Evolutionary conservation across 1,284 basidiomycete species (phyloP).

Genomic region (Tilletia horrida): DNA sequence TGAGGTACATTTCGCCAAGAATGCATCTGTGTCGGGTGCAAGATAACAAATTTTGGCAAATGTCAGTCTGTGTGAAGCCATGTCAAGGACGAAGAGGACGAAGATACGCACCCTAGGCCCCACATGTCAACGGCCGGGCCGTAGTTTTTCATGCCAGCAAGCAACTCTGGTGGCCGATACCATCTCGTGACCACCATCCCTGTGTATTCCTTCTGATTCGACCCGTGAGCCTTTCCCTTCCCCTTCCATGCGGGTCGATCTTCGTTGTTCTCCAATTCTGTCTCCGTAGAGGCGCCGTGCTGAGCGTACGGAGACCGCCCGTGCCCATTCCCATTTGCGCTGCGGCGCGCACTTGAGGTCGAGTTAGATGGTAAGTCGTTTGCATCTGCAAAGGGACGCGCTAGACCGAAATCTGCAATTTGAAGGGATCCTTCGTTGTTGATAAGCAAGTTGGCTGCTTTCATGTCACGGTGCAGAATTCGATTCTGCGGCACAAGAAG

Average conservation of each 20-base stretch:
- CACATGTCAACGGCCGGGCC: conserved; percentile 94
- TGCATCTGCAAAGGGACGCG: conserved; percentile 61
- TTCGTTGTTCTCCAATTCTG: neutral
- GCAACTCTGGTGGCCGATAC: conserved; percentile 93
- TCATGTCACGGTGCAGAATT: conserved; percentile 96
- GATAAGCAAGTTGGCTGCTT: conserved; percentile 94
- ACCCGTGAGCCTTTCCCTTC: neutral
- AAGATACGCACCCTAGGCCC: conserved; percentile 82
- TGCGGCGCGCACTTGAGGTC: neutral
- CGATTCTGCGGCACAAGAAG: conserved; percentile 66
- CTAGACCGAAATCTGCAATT: conserved; percentile 93
- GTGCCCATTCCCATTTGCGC: neutral
- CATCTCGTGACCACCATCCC: conserved; percentile 98
- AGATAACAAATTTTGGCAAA: conserved; percentile 11
- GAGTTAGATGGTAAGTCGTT: neutral
- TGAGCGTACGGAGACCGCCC: neutral
- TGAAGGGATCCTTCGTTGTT: conserved; percentile 62
- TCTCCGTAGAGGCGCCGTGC: neutral
- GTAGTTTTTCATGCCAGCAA: conserved; percentile 82
- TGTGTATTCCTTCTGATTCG: conserved; percentile 66
- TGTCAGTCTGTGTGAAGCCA: neutral
- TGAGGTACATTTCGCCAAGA: conserved; percentile 89
- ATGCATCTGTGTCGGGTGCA: conserved; percentile 67
- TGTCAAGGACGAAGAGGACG: neutral
- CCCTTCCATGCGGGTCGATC: conserved; percentile 9